Percentiles rank a stretch among this genome's conserved stretches.
These are phyloP conservation scores for Sphagnum tenellum DNA, from an alignment of 225 moss, liverwort and hornwort species.

Conservation along the genomic window DNA sequence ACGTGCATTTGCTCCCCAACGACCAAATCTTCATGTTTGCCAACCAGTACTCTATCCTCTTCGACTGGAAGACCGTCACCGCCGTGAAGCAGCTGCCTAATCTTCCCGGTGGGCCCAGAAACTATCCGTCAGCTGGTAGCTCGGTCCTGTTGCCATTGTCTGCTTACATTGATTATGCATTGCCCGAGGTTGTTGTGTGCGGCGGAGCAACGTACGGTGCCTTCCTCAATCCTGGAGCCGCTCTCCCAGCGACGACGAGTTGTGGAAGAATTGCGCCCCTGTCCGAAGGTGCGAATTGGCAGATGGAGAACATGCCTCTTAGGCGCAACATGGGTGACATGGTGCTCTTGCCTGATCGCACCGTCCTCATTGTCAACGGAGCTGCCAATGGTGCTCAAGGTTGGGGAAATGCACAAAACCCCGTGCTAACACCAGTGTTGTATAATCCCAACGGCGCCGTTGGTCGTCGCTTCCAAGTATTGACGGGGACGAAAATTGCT, in stretches of 20 bases:
- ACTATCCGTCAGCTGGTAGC: no score
- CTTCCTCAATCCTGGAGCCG: conserved; percentile 13
- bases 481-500: conserved; percentile 30
- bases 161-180: conserved; percentile 7
- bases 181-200: conserved; percentile 47
- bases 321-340: conserved; percentile 34
- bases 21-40: no score
- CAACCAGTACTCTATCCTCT: no score
- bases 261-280: conserved; percentile 47
- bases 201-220: conserved; percentile 50
- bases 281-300: conserved; percentile 17
- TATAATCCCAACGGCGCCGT: conserved; percentile 38
- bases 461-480: conserved; percentile 28
- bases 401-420: conserved; percentile 30
- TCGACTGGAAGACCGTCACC: no score
- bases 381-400: conserved; percentile 35
- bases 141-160: no score
- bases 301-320: conserved; percentile 25
- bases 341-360: conserved; percentile 24
- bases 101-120: no score
- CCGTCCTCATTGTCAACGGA: conserved; percentile 36
- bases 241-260: conserved; percentile 15
- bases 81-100: no score
- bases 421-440: conserved; percentile 36
- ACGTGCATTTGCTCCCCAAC: no score